Evolutionary conservation across 768 basidiomycete genomes (phyloP), one percentile per base, ranked within the genome.

Genomic region (Strobilomyces echinocephalus): DNA sequence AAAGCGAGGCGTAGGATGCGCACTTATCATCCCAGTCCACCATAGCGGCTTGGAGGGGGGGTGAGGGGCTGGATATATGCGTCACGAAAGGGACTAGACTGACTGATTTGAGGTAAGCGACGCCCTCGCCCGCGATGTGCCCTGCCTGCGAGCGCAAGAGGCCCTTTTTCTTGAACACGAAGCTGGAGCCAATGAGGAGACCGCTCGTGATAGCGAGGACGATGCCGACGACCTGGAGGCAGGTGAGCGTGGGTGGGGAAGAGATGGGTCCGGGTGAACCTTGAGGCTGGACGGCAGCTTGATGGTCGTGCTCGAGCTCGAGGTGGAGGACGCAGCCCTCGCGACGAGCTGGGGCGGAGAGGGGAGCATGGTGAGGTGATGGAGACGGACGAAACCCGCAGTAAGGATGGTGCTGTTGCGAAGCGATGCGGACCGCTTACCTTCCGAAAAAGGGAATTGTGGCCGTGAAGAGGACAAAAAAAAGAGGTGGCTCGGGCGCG

Each of bases 131-230:
- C 4, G 85, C 81, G 38, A 72, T 69, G 54, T 87, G 85, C 60
- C 89, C 92, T 55, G 88, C 87, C 75, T 90, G 88, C 67, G 85
- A 83, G 69, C 83, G 78, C 49, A 92, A 67, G 18, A 92, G 75
- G 9, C 90, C 95, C 66, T 92, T 97, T 81, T 99, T 99, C 83
- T 99, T 99, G 76, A 99, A 87, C 3, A 98, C 95, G 70, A 97
- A 98, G 62, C 85, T 88, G 38, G 81, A 80, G 5, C 95, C 97
- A 56, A 98, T 99, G 56, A 99, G 82, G 28, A 93, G 39, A 8
- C 95, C 97, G 63, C 88, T 91, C 35, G 68, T 61, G 47, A 93
- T 67, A 46, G 91, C 88, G 55, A 92, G 80, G 44, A 90, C 69
- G 60, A 92, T 82, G 11, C 90, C 89, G 60, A 90, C 83, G 64